Percentiles rank a stretch among this genome's conserved stretches.
Conservation (phyloP, 805 yeast species). For the Hanseniaspora singularis region DNA sequence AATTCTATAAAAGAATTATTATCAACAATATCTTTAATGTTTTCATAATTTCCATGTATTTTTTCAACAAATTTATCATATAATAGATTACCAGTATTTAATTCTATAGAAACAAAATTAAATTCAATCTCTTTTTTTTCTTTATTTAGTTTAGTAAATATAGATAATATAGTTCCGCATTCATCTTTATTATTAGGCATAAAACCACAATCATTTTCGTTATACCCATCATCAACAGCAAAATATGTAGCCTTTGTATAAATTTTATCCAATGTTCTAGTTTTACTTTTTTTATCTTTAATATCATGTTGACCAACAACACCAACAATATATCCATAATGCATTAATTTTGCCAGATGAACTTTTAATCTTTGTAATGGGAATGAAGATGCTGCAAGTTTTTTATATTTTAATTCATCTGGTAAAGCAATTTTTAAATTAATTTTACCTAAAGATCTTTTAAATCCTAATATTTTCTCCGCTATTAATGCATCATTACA, state of each 20-base stretch:
- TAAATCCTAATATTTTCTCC: constrained; percentile 28
- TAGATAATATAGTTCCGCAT: constrained; percentile 24
- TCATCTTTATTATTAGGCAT: not conserved
- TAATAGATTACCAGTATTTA: constrained; percentile 66
- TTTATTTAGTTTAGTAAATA: constrained; percentile 18
- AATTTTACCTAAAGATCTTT: constrained; percentile 40
- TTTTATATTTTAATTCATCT: constrained; percentile 39
- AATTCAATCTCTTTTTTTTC: constrained; percentile 22
- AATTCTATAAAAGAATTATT: constrained; percentile 41
- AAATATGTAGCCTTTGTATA: constrained; percentile 74
- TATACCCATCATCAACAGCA: constrained; percentile 23
- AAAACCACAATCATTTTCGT: not conserved
- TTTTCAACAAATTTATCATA: constrained; percentile 54
- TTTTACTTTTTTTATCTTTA: constrained; percentile 49
- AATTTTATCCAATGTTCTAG: constrained; percentile 58
- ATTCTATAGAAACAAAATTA: constrained; percentile 41
- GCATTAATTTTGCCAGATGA: constrained; percentile 62
- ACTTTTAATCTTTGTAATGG: constrained; percentile 67
- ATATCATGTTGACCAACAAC: constrained; percentile 78
- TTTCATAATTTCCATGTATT: no score
- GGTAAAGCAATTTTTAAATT: constrained; percentile 41
- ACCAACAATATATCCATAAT: constrained; percentile 68
- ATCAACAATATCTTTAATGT: no score
- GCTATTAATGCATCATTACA: constrained; percentile 74
- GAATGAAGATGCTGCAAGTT: constrained; percentile 73